Conservation (phyloP, 768 basidiomycete species). For the Lactarius hengduanensis region DNA sequence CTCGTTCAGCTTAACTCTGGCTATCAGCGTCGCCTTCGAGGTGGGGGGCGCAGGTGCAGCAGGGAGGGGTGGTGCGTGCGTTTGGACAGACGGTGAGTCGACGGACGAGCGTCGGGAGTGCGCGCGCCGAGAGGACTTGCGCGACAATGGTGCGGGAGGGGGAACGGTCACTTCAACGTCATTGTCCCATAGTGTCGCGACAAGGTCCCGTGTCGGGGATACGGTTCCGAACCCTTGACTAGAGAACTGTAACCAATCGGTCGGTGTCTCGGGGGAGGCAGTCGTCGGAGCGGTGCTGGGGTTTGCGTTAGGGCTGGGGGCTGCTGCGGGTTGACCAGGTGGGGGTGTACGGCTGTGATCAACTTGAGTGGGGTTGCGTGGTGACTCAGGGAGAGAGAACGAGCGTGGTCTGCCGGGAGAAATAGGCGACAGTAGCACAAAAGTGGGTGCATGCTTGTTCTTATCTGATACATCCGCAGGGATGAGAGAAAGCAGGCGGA, state of each 20-base stretch:
- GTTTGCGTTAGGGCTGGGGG: slow-evolving; percentile 32
- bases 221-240: slow-evolving; percentile 55
- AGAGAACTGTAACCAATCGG: slow-evolving; percentile 71
- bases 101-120: slow-evolving; percentile 32
- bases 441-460: slow-evolving; percentile 31
- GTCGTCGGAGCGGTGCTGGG: slow-evolving; percentile 34
- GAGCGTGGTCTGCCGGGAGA: slow-evolving; percentile 31
- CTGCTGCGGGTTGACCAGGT: background rate
- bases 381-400: slow-evolving; percentile 18
- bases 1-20: slow-evolving; percentile 65
- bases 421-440: slow-evolving; percentile 37
- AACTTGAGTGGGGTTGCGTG: slow-evolving; percentile 6
- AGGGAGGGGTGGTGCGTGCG: slow-evolving; percentile 10
- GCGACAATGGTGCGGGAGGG: slow-evolving; percentile 28
- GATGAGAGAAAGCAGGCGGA: slow-evolving; percentile 49
- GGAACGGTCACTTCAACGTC: slow-evolving; percentile 58
- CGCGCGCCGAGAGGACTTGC: slow-evolving; percentile 36
- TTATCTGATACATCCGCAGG: slow-evolving; percentile 42
- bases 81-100: slow-evolving; percentile 25
- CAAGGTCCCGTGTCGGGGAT: slow-evolving; percentile 46
- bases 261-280: slow-evolving; percentile 35
- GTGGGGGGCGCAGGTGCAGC: slow-evolving; percentile 14
- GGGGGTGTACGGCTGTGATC: slow-evolving; percentile 19
- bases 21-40: slow-evolving; percentile 44
- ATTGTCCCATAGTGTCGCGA: slow-evolving; percentile 55